Base-by-base conservation (phyloP, 257 asterid genomes). In the Plantago ovata region DNA sequence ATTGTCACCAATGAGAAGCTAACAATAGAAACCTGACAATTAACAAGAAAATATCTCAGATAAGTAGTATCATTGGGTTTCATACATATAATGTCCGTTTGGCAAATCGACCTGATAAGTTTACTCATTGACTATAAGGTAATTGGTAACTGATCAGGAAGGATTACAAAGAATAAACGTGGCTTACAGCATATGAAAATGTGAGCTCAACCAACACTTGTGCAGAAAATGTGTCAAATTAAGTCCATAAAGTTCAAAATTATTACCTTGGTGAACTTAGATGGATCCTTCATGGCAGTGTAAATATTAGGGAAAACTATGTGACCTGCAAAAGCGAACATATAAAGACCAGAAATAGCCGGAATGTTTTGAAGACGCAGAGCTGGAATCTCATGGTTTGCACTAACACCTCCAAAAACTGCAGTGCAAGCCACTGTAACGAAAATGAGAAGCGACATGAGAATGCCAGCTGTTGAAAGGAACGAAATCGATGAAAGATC, bases 401-500 rank as follows among this genome's bases (percentile, higher is more conserved):
- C 72, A 18, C 68, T 62, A 19, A 81, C 79, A 13, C 73, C 80
- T 38, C 88, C 89, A 46, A 74, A 79, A 43, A 76, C 19, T 6
- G 82, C 89, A 9, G 86, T 78, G 49, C 70, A 72, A 4, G 78
- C 78, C 53, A 84, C 89, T 13, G 69, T 74, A 6, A 61, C 60
- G 56, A 80, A 72, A 9, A 84, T 84, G 19, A 82, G 52, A 20
- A 76, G 18, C 14, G 94, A 82, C 91, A 87, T 70, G 39, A 82
- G 65, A 46, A 87, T 78, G 3, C 94, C 95, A 8, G 65, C 84
- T 7, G 49, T 67, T 2, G 95, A 87, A 5, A 84, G 79, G 43
- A 87, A 87, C 12, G 95, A 87, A 3, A 87, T 87, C 0, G 85
- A 79, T 12, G 94, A 84, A 24, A 87, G 79, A 64, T 87, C 48